phyloP scores from a whole-genome alignment of 805 yeast species.

The Pichia rugopelliculosa region DNA sequence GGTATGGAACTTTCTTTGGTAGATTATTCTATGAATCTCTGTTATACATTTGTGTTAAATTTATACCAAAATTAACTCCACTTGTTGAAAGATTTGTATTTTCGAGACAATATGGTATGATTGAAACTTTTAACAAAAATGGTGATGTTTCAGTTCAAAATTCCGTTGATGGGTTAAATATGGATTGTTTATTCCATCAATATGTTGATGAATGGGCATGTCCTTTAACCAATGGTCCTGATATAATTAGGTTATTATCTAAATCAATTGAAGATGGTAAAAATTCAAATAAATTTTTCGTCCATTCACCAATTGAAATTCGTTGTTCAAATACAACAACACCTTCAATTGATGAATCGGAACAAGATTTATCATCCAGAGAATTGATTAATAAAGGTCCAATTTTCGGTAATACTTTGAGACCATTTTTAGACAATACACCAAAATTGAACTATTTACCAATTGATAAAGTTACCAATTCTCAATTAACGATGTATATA shows the following conservation, averaged over 20 bases:
- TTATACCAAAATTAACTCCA: constrained; percentile 76
- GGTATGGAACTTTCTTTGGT: constrained; percentile 81
- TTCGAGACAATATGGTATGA: constrained; percentile 71
- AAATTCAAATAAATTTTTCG: constrained; percentile 55
- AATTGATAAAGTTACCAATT: constrained; percentile 49
- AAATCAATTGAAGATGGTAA: constrained; percentile 57
- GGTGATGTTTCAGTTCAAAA: constrained; percentile 63
- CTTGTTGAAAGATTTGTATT: constrained; percentile 79
- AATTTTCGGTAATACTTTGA: constrained; percentile 71
- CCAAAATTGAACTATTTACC: constrained; percentile 58
- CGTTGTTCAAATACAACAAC: constrained; percentile 83
- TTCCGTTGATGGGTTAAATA: constrained; percentile 81
- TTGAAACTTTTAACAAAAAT: constrained; percentile 49
- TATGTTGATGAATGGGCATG: constrained; percentile 97
- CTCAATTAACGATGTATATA: constrained; percentile 75
- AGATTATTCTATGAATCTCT: constrained; percentile 72
- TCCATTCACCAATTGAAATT: constrained; percentile 93
- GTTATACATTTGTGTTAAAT: constrained; percentile 69
- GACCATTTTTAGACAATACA: constrained; percentile 77
- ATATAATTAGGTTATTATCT: constrained; percentile 56
- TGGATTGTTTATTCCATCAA: constrained; percentile 94
- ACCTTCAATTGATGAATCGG: constrained; percentile 22
- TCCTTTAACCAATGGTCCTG: constrained; percentile 73
- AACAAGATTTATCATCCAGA: constrained; percentile 46
- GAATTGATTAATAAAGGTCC: constrained; percentile 61